phyloP scores from a whole-genome alignment of 768 basidiomycete genomes.

The Xanthoconium purpureum region DNA sequence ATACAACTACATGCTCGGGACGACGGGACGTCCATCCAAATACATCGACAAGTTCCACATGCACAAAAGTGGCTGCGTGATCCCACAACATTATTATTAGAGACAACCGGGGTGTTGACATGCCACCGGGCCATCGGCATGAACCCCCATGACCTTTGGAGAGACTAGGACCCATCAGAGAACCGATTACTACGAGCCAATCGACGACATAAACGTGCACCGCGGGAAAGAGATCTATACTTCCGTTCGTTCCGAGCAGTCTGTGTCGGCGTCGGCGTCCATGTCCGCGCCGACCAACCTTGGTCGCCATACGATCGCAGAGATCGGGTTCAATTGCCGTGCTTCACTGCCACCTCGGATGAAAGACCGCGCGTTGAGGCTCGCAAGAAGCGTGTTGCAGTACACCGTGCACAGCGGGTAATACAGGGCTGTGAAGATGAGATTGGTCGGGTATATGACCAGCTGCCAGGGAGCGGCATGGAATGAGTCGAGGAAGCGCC shows the following conservation, averaged over 20 bases:
- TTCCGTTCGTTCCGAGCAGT: neutral
- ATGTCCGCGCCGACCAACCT: neutral
- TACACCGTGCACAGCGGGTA: conserved; percentile 34
- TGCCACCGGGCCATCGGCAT: neutral
- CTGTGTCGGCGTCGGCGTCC: neutral
- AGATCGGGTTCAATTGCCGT: neutral
- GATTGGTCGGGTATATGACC: conserved; percentile 22
- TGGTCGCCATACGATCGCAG: conserved; percentile 11
- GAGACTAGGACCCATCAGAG: neutral
- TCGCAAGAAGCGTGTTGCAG: conserved; percentile 34
- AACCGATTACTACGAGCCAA: neutral
- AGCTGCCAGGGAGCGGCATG: conserved; percentile 6
- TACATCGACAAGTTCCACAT: neutral
- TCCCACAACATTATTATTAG: neutral
- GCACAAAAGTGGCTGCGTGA: neutral
- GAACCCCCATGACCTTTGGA: neutral
- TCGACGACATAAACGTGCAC: neutral
- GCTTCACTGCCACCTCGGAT: conserved; percentile 1
- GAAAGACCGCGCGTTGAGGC: conserved; percentile 27
- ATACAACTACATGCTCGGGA: neutral
- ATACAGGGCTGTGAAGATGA: conserved; percentile 25
- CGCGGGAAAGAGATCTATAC: neutral
- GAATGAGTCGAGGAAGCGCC: neutral
- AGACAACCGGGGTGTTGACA: neutral
- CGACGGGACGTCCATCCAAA: neutral